Evolutionary conservation across 768 basidiomycete species (phyloP).

Genomic region (Cyathus striatus): DNA sequence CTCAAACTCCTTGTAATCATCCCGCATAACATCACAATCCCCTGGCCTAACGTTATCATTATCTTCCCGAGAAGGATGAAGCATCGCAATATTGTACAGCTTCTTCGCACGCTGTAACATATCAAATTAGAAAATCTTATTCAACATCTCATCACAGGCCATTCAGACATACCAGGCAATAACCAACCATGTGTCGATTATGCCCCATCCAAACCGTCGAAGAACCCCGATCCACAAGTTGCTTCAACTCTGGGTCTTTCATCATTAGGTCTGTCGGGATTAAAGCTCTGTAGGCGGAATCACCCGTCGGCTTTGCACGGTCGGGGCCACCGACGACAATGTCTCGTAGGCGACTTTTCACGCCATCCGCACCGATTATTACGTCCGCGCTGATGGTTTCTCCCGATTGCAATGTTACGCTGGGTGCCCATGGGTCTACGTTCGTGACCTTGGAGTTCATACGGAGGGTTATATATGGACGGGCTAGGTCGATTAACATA

Average conservation of each 20-base stretch:
- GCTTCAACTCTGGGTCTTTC: conserved; percentile 46
- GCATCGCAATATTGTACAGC: conserved; percentile 40
- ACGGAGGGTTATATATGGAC: conserved; percentile 29
- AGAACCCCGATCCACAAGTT: conserved; percentile 43
- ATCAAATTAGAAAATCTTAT: neutral
- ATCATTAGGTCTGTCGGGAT: conserved; percentile 41
- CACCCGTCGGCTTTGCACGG: conserved; percentile 49
- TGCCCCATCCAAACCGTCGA: conserved; percentile 61
- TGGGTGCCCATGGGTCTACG: conserved; percentile 18
- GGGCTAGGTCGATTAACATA: conserved; percentile 30
- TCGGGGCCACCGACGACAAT: conserved; percentile 43
- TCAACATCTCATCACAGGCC: neutral
- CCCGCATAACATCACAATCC: conserved; percentile 40
- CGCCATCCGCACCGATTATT: conserved; percentile 44
- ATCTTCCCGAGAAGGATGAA: conserved; percentile 30
- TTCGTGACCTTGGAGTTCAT: conserved; percentile 28
- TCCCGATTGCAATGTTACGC: conserved; percentile 35
- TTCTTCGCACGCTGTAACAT: conserved; percentile 26
- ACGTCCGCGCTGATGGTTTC: conserved; percentile 37
- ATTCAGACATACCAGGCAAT: conserved; percentile 22
- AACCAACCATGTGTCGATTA: conserved; percentile 24
- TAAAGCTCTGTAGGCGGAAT: conserved; percentile 57
- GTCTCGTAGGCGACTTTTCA: conserved; percentile 43
- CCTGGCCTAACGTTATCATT: conserved; percentile 37
- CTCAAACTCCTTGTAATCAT: conserved; percentile 43